phyloP scores from a whole-genome alignment of 176 grass and related monocot genomes.

The Tillandsia leiboldiana region DNA sequence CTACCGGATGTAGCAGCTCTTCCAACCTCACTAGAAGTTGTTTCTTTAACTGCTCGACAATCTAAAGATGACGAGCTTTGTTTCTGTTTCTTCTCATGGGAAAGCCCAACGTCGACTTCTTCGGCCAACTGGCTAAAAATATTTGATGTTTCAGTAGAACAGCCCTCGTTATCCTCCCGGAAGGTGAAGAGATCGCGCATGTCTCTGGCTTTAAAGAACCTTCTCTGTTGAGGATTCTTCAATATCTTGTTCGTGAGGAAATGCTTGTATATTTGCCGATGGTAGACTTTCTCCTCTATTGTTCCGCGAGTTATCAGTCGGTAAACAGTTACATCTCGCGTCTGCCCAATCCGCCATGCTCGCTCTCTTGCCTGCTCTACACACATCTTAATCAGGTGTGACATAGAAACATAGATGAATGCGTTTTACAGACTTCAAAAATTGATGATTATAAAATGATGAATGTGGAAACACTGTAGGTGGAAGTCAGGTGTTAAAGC shows the following conservation, averaged over 20 bases:
- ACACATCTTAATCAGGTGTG: slow-evolving; percentile 22
- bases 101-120: slow-evolving; percentile 50
- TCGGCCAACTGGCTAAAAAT: slow-evolving; percentile 69
- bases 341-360: slow-evolving; percentile 92
- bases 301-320: slow-evolving; percentile 85
- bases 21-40: slow-evolving; percentile 1
- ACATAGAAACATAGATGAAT: background rate
- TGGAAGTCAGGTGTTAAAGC: background rate
- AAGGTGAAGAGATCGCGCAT: slow-evolving; percentile 93
- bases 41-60: slow-evolving; percentile 12
- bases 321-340: slow-evolving; percentile 72
- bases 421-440: background rate
- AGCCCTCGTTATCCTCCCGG: slow-evolving; percentile 36
- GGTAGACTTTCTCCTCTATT: slow-evolving; percentile 95
- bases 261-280: slow-evolving; percentile 92
- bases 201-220: slow-evolving; percentile 92
- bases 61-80: slow-evolving; percentile 2
- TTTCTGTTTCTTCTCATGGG: slow-evolving; percentile 21
- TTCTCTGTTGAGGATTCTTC: slow-evolving; percentile 79
- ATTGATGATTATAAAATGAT: too few relatives aligned
- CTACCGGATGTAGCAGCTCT: slow-evolving; percentile 15
- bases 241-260: slow-evolving; percentile 91
- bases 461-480: background rate
- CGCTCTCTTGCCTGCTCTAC: slow-evolving; percentile 76
- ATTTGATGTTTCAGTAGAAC: slow-evolving; percentile 70